Evolutionary conservation across 129 eudicot species (phyloP).

Genomic region (Scalesia atractyloides): DNA sequence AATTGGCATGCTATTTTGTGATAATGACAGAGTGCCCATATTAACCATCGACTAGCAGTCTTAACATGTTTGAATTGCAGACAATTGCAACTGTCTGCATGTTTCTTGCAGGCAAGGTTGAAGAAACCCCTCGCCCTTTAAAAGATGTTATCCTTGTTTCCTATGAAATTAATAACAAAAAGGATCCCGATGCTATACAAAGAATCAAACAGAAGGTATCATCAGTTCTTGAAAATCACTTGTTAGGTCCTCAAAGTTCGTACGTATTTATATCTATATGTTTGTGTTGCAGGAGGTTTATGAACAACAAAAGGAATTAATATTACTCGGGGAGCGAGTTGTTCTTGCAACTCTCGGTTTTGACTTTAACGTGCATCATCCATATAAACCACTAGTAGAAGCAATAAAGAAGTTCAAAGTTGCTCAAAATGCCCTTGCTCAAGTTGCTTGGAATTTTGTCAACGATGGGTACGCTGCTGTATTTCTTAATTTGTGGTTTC

Average conservation of each 20-base stretch:
- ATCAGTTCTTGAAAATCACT: neutral
- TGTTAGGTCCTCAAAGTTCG: neutral
- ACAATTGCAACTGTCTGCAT: constrained; percentile 94
- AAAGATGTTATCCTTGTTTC: constrained; percentile 95
- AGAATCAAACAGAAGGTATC: constrained; percentile 95
- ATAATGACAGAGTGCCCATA: neutral
- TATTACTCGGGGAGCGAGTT: constrained; percentile 76
- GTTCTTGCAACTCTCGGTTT: constrained; percentile 88
- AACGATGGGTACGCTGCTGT: constrained; percentile 87
- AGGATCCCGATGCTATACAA: constrained; percentile 85
- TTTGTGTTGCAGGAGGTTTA: constrained; percentile 77
- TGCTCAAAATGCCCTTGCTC: constrained; percentile 95
- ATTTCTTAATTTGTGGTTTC: constrained; percentile 31
- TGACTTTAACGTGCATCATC: constrained; percentile 85
- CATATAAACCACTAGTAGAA: constrained; percentile 93
- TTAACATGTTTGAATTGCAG: constrained; percentile 50
- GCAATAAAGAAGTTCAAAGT: constrained; percentile 92
- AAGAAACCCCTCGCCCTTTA: constrained; percentile 96
- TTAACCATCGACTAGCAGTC: constrained; percentile 5
- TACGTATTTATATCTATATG: neutral
- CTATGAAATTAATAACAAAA: constrained; percentile 83
- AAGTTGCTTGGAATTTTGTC: constrained; percentile 98
- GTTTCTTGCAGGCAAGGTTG: constrained; percentile 99
- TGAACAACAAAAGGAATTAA: constrained; percentile 91
- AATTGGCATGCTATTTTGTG: neutral